These are phyloP conservation scores for Nemania sp. DNA, from an alignment of 2,329 filamentous ascomycete genomes.

Conservation along the genomic window DNA sequence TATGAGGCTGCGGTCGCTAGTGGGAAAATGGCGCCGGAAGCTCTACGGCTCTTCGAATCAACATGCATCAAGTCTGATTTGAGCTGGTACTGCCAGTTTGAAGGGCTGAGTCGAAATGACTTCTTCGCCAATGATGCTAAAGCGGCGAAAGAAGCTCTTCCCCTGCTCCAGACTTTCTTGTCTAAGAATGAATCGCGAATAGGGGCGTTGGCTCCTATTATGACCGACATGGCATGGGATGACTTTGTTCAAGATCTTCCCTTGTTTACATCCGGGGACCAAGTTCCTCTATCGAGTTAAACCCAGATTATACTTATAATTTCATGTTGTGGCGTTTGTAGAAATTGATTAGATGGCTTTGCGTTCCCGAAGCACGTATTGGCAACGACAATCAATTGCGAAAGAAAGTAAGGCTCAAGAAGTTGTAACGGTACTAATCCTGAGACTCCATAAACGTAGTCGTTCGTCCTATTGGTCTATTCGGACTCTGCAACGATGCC, in stretches of 20 bases:
- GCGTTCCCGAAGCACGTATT: no score
- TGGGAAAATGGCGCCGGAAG: slow-evolving; percentile 12
- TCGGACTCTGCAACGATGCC: no score
- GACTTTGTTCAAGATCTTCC: slow-evolving; percentile 20
- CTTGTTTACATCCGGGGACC: not conserved
- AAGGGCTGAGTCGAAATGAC: slow-evolving; percentile 11
- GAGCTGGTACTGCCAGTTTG: slow-evolving; percentile 25
- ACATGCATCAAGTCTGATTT: slow-evolving; percentile 20
- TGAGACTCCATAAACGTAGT: no score
- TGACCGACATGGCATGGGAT: slow-evolving; percentile 18
- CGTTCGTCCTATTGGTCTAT: no score
- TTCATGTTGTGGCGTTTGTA: no score
- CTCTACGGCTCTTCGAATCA: slow-evolving; percentile 21
- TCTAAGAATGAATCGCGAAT: not conserved
- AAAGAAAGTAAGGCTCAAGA: no score
- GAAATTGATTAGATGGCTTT: no score
- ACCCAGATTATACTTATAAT: no score
- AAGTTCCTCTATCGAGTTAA: no score
- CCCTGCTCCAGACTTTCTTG: slow-evolving; percentile 16
- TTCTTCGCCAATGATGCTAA: slow-evolving; percentile 9
- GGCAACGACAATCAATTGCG: no score
- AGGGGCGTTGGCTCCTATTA: slow-evolving; percentile 13
- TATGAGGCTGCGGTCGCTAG: slow-evolving; percentile 32
- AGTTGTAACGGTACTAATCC: no score
- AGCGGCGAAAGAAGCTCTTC: slow-evolving; percentile 8